Evolutionary conservation across 2,329 filamentous ascomycete genomes (phyloP), one percentile per base, ranked within the genome.

Genomic region (Anthostomella pinea): DNA sequence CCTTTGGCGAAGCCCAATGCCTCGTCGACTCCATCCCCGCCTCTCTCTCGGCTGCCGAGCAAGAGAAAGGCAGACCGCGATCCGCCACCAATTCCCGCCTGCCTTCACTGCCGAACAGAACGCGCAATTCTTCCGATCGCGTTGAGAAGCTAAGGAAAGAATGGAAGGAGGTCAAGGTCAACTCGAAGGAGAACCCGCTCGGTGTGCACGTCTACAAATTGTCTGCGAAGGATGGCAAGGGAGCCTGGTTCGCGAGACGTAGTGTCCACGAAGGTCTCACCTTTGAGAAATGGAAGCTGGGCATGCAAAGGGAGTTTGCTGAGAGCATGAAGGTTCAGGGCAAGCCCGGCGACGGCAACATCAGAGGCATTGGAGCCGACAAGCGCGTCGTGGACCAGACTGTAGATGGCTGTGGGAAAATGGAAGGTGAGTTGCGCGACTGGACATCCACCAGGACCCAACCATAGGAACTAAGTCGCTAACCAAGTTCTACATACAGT

Each of bases 341-440:
- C 13, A 74, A 77, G 15, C 83, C 85, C 1, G 83, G 86, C 2
- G 79, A 79, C 38, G 84, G 84, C 3, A 86, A 81, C 48, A 82
- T 96, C 30, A 75, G 91, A 48, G 91, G 91, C 2, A 87, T 96
- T 55, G 87, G 87, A 2, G 88, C 85, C 1, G 88, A 95, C 57
- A 79, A 73, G 55, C 73, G 76, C 43, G 68, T 95, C 8, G 88
- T 87, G 60, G 72, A 77, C 35, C 67, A 73, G 27, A 67, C 68
- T 7, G 70, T 73, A 3, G 70, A 79, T 7, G 77, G 74, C 3
- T 63, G 76, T 14, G 82, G 83, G 8, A 76, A 75, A 52, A 58
- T 85, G 35, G 77, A 87, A 65, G 77, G 79, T 81, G 61, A 35
- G 57, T 45, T n/a, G 27, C 17, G 8, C 15, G n/a, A 16, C 6